Conservation (phyloP, 805 yeast species). For the Suhomyces kilbournensis region DNA sequence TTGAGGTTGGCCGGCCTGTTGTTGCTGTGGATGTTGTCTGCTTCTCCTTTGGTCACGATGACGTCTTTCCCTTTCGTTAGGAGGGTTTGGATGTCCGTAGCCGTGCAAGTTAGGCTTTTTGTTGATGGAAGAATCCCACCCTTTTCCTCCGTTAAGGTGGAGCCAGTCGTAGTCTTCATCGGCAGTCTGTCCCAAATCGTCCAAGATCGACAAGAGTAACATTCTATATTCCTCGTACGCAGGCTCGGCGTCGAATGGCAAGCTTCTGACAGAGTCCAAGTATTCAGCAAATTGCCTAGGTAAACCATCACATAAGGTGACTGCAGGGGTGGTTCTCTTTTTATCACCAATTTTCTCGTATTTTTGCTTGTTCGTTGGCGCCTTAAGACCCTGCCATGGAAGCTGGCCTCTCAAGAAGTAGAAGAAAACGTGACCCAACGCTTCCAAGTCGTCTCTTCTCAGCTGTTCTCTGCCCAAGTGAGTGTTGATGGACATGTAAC, state of each 20-base stretch:
- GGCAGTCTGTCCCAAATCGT: constrained; percentile 54
- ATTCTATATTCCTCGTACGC: constrained; percentile 66
- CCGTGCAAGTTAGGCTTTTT: constrained; percentile 81
- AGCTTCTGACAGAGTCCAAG: constrained; percentile 61
- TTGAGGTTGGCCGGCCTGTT: constrained; percentile 14
- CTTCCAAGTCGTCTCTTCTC: constrained; percentile 79
- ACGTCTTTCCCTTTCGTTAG: constrained; percentile 45
- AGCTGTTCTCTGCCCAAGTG: constrained; percentile 83
- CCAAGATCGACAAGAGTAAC: constrained; percentile 58
- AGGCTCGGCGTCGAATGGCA: constrained; percentile 78
- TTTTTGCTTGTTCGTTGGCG: constrained; percentile 79
- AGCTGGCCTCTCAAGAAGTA: constrained; percentile 74
- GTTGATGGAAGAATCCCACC: constrained; percentile 75
- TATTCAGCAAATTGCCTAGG: constrained; percentile 76
- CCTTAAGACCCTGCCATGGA: constrained; percentile 91
- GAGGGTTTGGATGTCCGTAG: constrained; percentile 70
- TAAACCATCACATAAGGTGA: constrained; percentile 58
- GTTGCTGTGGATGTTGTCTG: constrained; percentile 33
- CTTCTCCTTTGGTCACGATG: constrained; percentile 46
- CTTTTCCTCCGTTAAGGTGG: constrained; percentile 73
- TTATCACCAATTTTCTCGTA: constrained; percentile 83
- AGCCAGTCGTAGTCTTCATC: constrained; percentile 81
- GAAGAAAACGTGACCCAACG: constrained; percentile 78
- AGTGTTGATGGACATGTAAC: constrained; percentile 87
- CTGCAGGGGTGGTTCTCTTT: constrained; percentile 66